Conservation (phyloP, 306 rosid genomes). For the Quercus alba region DNA sequence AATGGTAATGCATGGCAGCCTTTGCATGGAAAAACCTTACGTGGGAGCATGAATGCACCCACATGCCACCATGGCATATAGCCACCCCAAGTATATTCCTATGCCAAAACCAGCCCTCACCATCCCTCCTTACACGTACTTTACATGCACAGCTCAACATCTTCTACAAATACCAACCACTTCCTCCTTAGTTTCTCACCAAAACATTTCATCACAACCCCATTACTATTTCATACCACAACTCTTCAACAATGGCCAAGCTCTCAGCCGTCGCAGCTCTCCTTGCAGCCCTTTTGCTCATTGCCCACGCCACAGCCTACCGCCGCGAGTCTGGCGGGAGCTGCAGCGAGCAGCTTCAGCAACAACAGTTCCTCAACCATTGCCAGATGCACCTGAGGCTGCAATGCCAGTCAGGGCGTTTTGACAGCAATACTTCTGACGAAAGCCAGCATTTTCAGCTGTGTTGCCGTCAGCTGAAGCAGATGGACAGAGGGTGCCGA, state of each 20-base stretch:
- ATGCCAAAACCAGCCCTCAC: background rate
- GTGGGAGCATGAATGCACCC: constrained; percentile 1
- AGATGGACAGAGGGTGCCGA: no score
- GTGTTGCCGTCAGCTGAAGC: no score
- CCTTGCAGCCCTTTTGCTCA: background rate
- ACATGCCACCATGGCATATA: background rate
- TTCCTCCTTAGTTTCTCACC: background rate
- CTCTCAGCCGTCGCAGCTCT: background rate
- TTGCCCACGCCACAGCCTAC: background rate
- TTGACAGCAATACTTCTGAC: no score
- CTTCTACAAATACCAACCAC: background rate
- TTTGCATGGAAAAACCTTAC: background rate
- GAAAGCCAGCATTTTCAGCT: no score
- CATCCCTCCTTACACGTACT: constrained; percentile 4
- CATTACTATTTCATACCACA: background rate
- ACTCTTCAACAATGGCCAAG: background rate
- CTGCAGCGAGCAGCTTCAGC: background rate
- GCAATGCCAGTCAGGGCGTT: background rate
- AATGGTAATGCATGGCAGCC: background rate
- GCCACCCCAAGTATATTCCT: background rate
- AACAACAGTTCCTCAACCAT: background rate
- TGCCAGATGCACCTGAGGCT: background rate
- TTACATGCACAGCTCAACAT: background rate
- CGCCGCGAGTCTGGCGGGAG: background rate
- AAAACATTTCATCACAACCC: background rate